phyloP scores from a whole-genome alignment of 257 asterid genomes.

The Knoxia roxburghii region DNA sequence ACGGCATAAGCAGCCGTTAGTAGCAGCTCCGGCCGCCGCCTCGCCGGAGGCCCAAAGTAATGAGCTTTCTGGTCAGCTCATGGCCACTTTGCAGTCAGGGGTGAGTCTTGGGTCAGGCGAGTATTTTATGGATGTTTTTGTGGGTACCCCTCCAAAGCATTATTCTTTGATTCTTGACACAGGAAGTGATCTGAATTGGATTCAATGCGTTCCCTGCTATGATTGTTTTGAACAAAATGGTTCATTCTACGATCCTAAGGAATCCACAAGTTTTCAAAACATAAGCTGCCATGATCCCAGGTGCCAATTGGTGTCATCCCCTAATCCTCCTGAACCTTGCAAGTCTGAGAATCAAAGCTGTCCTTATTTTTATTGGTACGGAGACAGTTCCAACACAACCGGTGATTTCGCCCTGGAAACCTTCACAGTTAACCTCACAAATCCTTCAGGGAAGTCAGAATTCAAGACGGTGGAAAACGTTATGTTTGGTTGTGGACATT shows the following conservation, averaged over 20 bases:
- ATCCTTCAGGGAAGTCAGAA: constrained; percentile 35
- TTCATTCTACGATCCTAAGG: constrained; percentile 54
- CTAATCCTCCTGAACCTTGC: constrained; percentile 61
- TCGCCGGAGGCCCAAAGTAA: constrained; percentile 31
- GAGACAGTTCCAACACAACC: constrained; percentile 85
- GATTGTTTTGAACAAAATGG: constrained; percentile 89
- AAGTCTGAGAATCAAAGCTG: constrained; percentile 43
- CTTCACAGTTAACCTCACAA: constrained; percentile 74
- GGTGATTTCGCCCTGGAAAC: constrained; percentile 83
- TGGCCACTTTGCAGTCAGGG: constrained; percentile 76
- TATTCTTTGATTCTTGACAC: constrained; percentile 81
- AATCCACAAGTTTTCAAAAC: constrained; percentile 48
- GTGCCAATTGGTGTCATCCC: constrained; percentile 68
- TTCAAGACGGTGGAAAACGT: constrained; percentile 63
- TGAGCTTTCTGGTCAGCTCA: constrained; percentile 41
- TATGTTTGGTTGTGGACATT: constrained; percentile 95
- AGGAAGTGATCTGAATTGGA: constrained; percentile 95
- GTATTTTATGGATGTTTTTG: constrained; percentile 80
- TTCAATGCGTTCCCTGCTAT: constrained; percentile 78
- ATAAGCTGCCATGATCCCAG: constrained; percentile 65
- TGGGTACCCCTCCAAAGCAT: constrained; percentile 88
- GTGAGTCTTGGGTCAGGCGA: constrained; percentile 60
- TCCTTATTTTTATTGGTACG: constrained; percentile 93
- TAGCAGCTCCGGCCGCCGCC: constrained; percentile 16
- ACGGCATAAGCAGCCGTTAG: neutral